Conservation (phyloP, 1,139 yeast genomes). For the Suhomyces bolitotheri region DNA sequence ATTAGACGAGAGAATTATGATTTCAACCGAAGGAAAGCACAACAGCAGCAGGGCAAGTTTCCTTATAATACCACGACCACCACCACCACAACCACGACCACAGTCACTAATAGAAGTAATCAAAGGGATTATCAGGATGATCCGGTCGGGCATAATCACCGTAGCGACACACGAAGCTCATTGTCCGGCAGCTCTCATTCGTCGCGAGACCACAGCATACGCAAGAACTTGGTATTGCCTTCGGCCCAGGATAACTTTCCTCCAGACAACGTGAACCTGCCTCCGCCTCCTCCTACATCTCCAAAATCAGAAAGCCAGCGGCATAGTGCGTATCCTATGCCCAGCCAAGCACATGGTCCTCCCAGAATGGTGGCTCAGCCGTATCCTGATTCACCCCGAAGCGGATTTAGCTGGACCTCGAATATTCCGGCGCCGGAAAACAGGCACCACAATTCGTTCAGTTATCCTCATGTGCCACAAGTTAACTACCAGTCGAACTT, state of each 20-base stretch:
- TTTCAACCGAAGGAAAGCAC: constrained; percentile 17
- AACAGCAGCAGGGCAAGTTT: constrained; percentile 12
- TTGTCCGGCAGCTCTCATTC: constrained; percentile 1
- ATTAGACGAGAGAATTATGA: constrained; percentile 17
- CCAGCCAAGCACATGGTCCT: too few species aligned
- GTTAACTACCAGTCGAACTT: neutral
- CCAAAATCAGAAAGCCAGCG: constrained; percentile 5
- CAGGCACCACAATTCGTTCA: neutral
- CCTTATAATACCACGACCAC: constrained; percentile 11
- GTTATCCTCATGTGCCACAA: neutral
- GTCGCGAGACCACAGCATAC: neutral
- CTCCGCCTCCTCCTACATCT: constrained; percentile 11
- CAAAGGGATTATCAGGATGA: constrained; percentile 1
- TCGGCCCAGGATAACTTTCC: constrained; percentile 8
- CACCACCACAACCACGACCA: constrained; percentile 13
- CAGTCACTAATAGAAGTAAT: constrained; percentile 8
- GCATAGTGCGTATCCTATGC: too few species aligned
- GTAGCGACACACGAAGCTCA: neutral
- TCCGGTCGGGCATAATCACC: neutral
- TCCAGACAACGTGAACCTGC: neutral
- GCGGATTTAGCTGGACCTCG: neutral
- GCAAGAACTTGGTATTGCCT: constrained; percentile 4
- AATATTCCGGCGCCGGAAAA: too few species aligned
- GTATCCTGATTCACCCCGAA: neutral
- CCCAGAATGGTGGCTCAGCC: neutral